Conservation (phyloP, 441 rosid species). For the Raphanus hybrid region DNA sequence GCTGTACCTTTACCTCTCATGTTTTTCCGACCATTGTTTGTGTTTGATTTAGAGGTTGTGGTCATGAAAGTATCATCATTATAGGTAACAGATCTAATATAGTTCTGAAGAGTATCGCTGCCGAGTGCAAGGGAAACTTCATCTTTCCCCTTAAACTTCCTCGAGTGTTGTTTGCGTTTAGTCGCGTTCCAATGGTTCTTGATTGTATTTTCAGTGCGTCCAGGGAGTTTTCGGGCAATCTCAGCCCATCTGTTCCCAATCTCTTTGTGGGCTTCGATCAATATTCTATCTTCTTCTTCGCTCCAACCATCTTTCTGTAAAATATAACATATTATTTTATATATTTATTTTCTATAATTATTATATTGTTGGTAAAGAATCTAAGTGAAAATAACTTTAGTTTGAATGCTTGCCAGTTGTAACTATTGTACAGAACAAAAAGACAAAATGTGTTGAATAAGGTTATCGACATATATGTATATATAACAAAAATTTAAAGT, state of each 20-base stretch:
- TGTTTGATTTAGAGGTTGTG: neutral
- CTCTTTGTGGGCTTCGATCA: conserved; percentile 64
- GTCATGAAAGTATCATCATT: conserved; percentile 1
- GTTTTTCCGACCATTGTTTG: neutral
- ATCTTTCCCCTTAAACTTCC: conserved; percentile 40
- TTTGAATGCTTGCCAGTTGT: conserved; percentile 28
- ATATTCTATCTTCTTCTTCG: conserved; percentile 66
- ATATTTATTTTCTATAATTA: neutral
- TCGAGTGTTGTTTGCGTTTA: conserved; percentile 63
- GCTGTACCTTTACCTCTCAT: conserved; percentile 22
- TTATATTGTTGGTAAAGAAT: conserved; percentile 21
- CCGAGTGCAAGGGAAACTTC: conserved; percentile 26
- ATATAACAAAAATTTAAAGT: conserved; percentile 32
- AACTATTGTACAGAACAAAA: conserved; percentile 12
- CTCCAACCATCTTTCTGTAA: conserved; percentile 84
- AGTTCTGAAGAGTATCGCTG: conserved; percentile 49
- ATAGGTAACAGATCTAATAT: conserved; percentile 54
- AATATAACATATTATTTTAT: neutral
- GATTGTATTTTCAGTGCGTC: conserved; percentile 75
- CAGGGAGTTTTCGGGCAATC: conserved; percentile 67
- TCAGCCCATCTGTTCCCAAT: conserved; percentile 87
- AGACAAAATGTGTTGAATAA: conserved; percentile 25
- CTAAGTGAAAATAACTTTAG: conserved; percentile 18
- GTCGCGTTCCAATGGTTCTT: conserved; percentile 96
- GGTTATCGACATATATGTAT: conserved; percentile 18